A percentile compares a stretch with the other conserved stretches of the same genome.
These are phyloP conservation scores for Dacryopinax primogenitus DNA, from an alignment of 768 basidiomycete genomes.

Conservation along the genomic window DNA sequence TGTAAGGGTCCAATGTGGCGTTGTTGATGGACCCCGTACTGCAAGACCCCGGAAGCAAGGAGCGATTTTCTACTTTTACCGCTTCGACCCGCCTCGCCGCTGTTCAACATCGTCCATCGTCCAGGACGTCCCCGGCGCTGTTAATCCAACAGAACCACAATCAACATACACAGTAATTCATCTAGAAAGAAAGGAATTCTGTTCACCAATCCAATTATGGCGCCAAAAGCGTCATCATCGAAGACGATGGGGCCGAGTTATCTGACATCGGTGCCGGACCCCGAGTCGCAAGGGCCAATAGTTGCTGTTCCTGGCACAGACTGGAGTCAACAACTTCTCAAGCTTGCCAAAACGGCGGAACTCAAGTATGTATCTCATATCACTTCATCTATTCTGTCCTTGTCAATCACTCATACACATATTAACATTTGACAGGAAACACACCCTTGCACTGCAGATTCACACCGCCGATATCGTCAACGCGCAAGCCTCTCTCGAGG, in stretches of 20 bases:
- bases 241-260: not conserved
- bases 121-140: not conserved
- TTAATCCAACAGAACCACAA: too few relatives aligned
- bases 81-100: too few relatives aligned
- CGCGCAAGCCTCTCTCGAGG: conserved; percentile 64
- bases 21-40: not conserved
- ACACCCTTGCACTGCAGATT: conserved; percentile 67
- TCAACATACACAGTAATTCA: not conserved
- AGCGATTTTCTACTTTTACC: not conserved
- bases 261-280: not conserved
- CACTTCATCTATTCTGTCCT: not conserved
- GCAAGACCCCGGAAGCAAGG: not conserved
- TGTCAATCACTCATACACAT: not conserved
- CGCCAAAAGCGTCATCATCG: not conserved
- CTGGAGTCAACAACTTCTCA: conserved; percentile 77
- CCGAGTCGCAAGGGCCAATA: conserved; percentile 30
- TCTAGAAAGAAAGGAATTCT: not conserved
- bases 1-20: too few relatives aligned
- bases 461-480: conserved; percentile 81
- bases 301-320: conserved; percentile 55
- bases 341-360: conserved; percentile 76
- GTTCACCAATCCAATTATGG: not conserved
- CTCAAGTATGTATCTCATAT: conserved; percentile 50
- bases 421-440: conserved; percentile 41
- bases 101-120: not conserved